Evolutionary conservation across 2,329 filamentous ascomycete species (phyloP).

Genomic region (Lecanoromycetidae sp.): DNA sequence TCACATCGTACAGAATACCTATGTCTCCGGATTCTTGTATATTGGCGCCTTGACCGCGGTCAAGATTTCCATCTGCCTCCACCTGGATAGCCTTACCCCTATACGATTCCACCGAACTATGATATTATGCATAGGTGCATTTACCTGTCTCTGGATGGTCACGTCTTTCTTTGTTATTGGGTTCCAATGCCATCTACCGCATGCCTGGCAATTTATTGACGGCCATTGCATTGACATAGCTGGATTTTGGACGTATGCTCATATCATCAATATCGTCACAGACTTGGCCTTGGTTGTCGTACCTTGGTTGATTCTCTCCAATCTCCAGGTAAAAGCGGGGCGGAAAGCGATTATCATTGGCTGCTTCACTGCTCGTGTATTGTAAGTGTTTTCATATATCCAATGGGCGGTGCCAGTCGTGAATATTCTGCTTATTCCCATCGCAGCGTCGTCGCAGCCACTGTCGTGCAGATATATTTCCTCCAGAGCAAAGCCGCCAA

Average conservation of each 20-base stretch:
- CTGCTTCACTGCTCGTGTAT: constrained; percentile 18
- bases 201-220: constrained; percentile 5
- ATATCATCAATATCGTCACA: constrained; percentile 22
- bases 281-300: constrained; percentile 22
- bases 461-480: constrained; percentile 20
- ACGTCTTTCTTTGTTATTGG: constrained; percentile 7
- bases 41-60: no score
- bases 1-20: no score
- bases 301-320: constrained; percentile 20
- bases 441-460: constrained; percentile 21
- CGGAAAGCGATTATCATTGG: constrained; percentile 21
- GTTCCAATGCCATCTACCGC: constrained; percentile 11
- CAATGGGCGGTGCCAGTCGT: no score
- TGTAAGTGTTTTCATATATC: constrained; percentile 21
- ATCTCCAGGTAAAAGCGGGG: constrained; percentile 20
- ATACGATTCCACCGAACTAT: background rate
- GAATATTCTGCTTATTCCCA: background rate
- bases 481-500: constrained; percentile 11
- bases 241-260: constrained; percentile 22
- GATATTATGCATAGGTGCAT: background rate
- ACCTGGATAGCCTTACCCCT: constrained; percentile 18
- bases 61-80: constrained; percentile 22
- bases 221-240: constrained; percentile 17
- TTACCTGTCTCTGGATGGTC: constrained; percentile 4
- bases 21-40: no score